phyloP scores from a whole-genome alignment of 768 basidiomycete genomes.

The Lanmaoa rubissima region DNA sequence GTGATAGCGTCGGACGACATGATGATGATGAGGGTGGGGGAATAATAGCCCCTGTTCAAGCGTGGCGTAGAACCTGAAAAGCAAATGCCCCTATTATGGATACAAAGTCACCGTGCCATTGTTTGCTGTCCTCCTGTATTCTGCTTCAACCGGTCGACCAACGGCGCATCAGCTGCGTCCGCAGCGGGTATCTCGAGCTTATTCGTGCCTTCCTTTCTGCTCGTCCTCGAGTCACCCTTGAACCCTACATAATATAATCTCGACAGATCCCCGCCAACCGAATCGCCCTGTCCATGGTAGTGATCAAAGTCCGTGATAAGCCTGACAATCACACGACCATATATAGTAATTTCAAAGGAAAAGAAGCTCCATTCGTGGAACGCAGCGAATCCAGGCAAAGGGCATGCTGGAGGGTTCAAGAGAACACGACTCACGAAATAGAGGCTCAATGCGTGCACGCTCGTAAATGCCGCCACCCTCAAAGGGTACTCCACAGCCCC shows the following conservation, averaged over 20 bases:
- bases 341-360: constrained; percentile 25
- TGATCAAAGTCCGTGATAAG: constrained; percentile 14
- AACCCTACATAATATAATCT: constrained; percentile 82
- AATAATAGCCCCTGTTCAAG: not conserved
- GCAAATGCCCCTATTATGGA: constrained; percentile 2
- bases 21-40: not conserved
- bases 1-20: not conserved
- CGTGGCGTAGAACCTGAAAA: not conserved
- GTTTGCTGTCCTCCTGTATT: constrained; percentile 60
- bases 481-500: constrained; percentile 75
- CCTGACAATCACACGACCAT: constrained; percentile 7
- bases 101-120: constrained; percentile 46
- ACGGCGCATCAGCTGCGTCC: constrained; percentile 68
- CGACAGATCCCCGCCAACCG: constrained; percentile 61
- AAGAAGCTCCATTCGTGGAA: not conserved
- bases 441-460: constrained; percentile 67
- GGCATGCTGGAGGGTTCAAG: constrained; percentile 16
- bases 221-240: constrained; percentile 63
- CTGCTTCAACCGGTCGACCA: constrained; percentile 59
- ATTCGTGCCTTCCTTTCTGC: constrained; percentile 55
- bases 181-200: constrained; percentile 78
- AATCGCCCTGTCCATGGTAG: constrained; percentile 51
- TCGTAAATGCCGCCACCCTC: constrained; percentile 72
- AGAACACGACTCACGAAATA: constrained; percentile 64
- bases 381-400: constrained; percentile 10